A percentile compares a stretch with the other conserved stretches of the same genome.
phyloP scores from a whole-genome alignment of 2,329 filamentous ascomycete genomes.

The Chrysosphaeria jannelii region DNA sequence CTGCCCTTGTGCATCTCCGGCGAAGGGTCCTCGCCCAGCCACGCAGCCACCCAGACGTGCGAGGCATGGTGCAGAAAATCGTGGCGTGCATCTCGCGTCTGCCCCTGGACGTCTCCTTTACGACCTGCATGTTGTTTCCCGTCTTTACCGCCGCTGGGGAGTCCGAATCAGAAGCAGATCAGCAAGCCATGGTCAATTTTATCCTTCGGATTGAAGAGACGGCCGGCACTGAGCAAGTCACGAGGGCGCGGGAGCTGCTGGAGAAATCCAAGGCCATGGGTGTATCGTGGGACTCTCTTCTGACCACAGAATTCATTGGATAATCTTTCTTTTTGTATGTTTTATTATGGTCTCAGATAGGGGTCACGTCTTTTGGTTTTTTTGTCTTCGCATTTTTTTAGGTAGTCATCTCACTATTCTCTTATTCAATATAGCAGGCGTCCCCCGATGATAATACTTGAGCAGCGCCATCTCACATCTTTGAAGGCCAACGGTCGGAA shows the following conservation, averaged over 20 bases:
- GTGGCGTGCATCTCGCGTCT: slow-evolving; percentile 30
- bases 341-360: neutral
- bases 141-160: slow-evolving; percentile 66
- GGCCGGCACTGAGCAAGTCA: slow-evolving; percentile 41
- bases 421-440: too few relatives aligned
- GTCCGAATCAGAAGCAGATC: slow-evolving; percentile 21
- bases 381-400: neutral
- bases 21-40: slow-evolving; percentile 37
- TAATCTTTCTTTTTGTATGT: slow-evolving; percentile 8
- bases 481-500: too few relatives aligned
- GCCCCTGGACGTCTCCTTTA: slow-evolving; percentile 33
- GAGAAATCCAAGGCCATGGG: slow-evolving; percentile 38
- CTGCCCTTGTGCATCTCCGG: slow-evolving; percentile 45
- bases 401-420: too few relatives aligned
- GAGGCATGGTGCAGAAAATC: slow-evolving; percentile 30
- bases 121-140: slow-evolving; percentile 48
- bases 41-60: slow-evolving; percentile 26
- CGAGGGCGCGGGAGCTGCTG: slow-evolving; percentile 31
- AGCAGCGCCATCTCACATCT: too few relatives aligned
- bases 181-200: slow-evolving; percentile 30
- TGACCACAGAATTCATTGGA: slow-evolving; percentile 37
- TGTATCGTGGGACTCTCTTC: slow-evolving; percentile 35
- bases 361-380: too few relatives aligned
- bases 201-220: slow-evolving; percentile 37
- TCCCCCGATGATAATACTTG: too few relatives aligned